Evolutionary conservation across 2,329 filamentous ascomycete genomes (phyloP).

Genomic region (Penicillium freii): DNA sequence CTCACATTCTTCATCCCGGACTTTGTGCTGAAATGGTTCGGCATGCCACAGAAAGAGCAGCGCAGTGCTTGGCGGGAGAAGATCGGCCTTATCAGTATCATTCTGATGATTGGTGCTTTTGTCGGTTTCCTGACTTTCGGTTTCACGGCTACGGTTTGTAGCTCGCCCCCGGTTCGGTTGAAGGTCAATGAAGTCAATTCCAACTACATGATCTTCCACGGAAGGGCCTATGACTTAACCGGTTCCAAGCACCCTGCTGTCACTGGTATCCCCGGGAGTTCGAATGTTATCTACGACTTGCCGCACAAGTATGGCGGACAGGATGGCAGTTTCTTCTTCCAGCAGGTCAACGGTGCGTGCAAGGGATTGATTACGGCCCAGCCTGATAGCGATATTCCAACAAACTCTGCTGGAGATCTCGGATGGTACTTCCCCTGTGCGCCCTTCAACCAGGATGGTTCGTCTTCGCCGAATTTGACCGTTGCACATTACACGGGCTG

Average conservation of each 20-base stretch:
- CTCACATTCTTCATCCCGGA: slow-evolving; percentile 94
- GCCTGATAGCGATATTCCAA: slow-evolving; percentile 69
- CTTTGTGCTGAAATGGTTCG: slow-evolving; percentile 79
- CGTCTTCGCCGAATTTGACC: slow-evolving; percentile 70
- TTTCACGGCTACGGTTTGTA: slow-evolving; percentile 86
- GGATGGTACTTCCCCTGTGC: slow-evolving; percentile 98
- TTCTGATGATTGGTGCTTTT: slow-evolving; percentile 78
- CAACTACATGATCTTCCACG: slow-evolving; percentile 96
- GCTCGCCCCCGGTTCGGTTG: slow-evolving; percentile 67
- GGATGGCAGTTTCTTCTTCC: slow-evolving; percentile 95
- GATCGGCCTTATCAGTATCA: slow-evolving; percentile 94
- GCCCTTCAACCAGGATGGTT: slow-evolving; percentile 91
- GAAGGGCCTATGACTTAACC: slow-evolving; percentile 80
- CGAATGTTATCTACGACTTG: slow-evolving; percentile 87
- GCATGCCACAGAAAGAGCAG: slow-evolving; percentile 80
- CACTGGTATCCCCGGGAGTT: slow-evolving; percentile 67
- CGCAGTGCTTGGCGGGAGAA: slow-evolving; percentile 96
- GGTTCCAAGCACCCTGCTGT: slow-evolving; percentile 76
- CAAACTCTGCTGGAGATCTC: slow-evolving; percentile 68
- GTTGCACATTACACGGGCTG: slow-evolving; percentile 78
- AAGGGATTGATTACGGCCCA: slow-evolving; percentile 76
- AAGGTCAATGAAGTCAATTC: slow-evolving; percentile 75
- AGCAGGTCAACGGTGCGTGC: slow-evolving; percentile 96
- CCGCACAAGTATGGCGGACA: slow-evolving; percentile 77
- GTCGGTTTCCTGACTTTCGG: slow-evolving; percentile 97